Evolutionary conservation across 345 rosid genomes (phyloP).

Genomic region (Cardiospermum halicacabum): DNA sequence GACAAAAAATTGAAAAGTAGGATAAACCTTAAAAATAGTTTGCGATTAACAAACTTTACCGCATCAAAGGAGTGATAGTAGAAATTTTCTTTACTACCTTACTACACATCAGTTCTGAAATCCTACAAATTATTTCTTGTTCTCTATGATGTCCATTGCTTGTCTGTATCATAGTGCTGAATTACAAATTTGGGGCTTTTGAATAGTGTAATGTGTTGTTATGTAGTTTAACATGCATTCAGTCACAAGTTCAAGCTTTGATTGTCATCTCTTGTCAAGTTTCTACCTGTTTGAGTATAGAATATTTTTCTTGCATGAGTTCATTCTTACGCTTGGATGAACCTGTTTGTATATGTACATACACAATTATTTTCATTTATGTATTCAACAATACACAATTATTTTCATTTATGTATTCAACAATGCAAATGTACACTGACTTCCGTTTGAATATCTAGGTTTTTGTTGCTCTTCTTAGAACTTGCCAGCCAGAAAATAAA

Average conservation of each 20-base stretch:
- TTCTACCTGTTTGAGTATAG: not conserved
- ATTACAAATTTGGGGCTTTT: not conserved
- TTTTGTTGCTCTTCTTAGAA: constrained; percentile 97
- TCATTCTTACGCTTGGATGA: not conserved
- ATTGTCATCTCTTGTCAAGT: not conserved
- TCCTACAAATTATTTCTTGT: not conserved
- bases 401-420: not conserved
- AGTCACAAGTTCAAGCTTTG: not conserved
- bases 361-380: not conserved
- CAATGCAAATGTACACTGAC: not conserved
- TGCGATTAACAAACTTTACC: not conserved
- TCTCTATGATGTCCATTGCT: not conserved
- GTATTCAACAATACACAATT: not conserved
- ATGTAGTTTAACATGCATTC: not conserved
- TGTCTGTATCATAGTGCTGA: not conserved
- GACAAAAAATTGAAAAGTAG: not conserved
- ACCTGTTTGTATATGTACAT: not conserved
- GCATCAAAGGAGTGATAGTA: not conserved
- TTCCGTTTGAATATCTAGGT: constrained; percentile 54
- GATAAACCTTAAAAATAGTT: not conserved
- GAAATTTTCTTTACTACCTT: not conserved
- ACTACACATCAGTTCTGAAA: not conserved
- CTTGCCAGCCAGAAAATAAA: constrained; percentile 98
- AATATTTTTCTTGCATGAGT: not conserved
- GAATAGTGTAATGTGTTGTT: not conserved